Conservation (phyloP, 176 grass and related monocot species). For the Puccinellia tenuiflora region DNA sequence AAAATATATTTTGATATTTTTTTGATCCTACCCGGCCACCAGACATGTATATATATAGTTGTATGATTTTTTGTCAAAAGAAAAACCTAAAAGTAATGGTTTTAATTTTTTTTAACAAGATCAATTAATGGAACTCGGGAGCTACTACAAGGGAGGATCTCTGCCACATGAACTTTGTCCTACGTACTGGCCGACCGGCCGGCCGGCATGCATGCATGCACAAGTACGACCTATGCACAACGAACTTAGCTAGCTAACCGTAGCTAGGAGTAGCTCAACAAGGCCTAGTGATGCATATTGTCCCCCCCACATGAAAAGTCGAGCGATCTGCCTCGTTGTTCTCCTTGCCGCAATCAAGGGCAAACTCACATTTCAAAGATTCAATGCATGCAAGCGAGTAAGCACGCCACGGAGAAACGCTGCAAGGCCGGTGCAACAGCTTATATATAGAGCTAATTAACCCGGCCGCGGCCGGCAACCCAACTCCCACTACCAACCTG, state of each 20-base stretch:
- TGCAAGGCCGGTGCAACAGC: background rate
- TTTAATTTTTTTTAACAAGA: no score
- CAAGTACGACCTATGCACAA: background rate
- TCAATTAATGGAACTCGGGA: no score
- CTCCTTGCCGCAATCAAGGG: slow-evolving; percentile 15
- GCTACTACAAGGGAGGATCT: no score
- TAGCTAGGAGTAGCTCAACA: background rate
- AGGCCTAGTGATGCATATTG: background rate
- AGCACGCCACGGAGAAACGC: background rate
- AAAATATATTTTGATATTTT: no score
- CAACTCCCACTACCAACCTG: background rate
- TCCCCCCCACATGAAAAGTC: slow-evolving; percentile 24
- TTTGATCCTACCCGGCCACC: no score
- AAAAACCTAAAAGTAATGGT: no score
- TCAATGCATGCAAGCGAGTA: slow-evolving; percentile 34
- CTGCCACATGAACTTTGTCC: slow-evolving; percentile 3
- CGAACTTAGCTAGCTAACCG: background rate
- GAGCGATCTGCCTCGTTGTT: slow-evolving; percentile 34
- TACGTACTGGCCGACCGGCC: background rate
- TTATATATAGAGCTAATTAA: slow-evolving; percentile 29
- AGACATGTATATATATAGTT: no score
- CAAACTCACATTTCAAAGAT: slow-evolving; percentile 30
- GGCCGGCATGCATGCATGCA: background rate
- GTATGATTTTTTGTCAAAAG: no score
- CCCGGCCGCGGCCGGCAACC: background rate